Evolutionary conservation across 352 stramenopile species (phyloP), one percentile per base, ranked within the genome.

Genomic region (Aphanomyces astaci): DNA sequence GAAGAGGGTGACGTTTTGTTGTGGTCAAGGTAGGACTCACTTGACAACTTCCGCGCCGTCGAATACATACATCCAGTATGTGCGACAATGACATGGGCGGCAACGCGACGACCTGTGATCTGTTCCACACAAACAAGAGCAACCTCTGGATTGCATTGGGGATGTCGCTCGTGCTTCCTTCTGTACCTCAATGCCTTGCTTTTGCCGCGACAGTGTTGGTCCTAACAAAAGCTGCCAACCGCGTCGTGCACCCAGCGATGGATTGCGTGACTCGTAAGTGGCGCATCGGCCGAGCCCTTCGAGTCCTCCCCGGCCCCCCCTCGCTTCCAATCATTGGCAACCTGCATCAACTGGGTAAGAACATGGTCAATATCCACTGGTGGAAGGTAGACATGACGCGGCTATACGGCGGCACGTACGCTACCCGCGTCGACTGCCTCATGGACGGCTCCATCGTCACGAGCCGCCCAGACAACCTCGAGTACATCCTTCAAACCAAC

Each of bases 401-500:
- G 22, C 7, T 17, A 3, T 68, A 62, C 24, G 62, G 62, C 7
- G 2, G n/a, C 31, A 68, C 62, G 27, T 68, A 68, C 59, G 62
- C 62, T 5, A 68, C 49, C 15, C 30, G 33, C 19, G 62, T 68
- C 32, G 62, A 68, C 32, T 45, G 11, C 22, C 28, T 68, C 33
- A 68, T 68, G 62, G 43, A 68, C 30, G 62, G 62, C 19, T 68
- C 62, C 2, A 68, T 68, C 39, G 62, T 68, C 73, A 79, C 87
- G 57, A 82, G 78, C 4, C 76, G 83, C 36, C 80, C 82, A 10
- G 73, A 74, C 10, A 78, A 91, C 62, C 78, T 91, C 7, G 74
- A 89, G 65, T 80, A 91, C 73, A 75, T 91, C 19, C 66, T 89
- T 24, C 68, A 77, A 13, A 87, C 78, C 0, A 87, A 89, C 19